Evolutionary conservation across 2,329 filamentous ascomycete genomes (phyloP), one percentile per base, ranked within the genome.

Genomic region (Hypoxylon sp.): DNA sequence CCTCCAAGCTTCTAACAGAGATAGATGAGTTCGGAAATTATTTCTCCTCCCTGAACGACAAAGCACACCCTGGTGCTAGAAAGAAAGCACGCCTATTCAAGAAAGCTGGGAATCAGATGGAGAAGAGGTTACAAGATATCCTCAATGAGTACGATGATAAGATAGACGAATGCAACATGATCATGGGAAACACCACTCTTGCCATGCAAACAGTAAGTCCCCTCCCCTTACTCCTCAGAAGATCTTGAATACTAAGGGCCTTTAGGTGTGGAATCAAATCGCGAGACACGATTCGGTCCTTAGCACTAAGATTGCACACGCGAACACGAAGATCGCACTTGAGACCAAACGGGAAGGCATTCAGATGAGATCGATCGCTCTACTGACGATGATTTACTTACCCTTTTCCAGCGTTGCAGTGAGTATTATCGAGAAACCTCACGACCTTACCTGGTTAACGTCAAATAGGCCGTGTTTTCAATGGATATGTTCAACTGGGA

Each of bases 351-450:
- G 69, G 8, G 75, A 77, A 17, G 74, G 75, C 42, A 67, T 72
- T 6, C 71, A 74, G 57, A 78, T 77, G 75, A 75, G 71, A 19
- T 75, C 73, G 0, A 78, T 78, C 24, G 75, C 76, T 0, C 46
- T 77, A 4, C 46, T 78, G 21, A 76, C 74, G 0, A 77, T 78
- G 75, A 62, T 76, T 1, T 78, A 76, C 46, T 32, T 78, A 19
- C 75, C 74, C 0, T 67, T 75, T 6, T 73, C 74, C 0, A 75
- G 72, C 15, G 72, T 77, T 48, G 76, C 73, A 6, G 75, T 77
- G 70, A 51, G 73, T 63, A 6, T 2, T 13, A 27, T 17, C 2
- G n/a, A 5, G 19, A 35, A 3, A 11, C n/a, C 21, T 35, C 13
- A 11, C 4, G 24, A 55, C 2, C 37, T 42, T 7, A 19, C 31